These are phyloP conservation scores for Cryptococcus sp. DNA, from an alignment of 1,284 basidiomycete genomes.

Conservation along the genomic window DNA sequence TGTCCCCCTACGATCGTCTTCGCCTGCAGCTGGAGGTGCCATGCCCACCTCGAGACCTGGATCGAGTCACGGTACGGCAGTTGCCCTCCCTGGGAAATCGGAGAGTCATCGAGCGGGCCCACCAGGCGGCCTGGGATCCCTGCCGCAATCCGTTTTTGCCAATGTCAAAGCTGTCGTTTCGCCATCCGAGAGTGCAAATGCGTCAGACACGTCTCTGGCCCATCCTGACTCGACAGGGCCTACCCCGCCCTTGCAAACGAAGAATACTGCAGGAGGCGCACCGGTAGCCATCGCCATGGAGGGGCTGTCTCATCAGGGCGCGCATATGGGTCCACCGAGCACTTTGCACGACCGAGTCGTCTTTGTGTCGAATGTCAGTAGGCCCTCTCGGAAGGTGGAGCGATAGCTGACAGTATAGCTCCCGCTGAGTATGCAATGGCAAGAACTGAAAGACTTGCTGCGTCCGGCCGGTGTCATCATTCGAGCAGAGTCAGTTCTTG, in stretches of 20 bases:
- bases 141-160: conserved; percentile 23
- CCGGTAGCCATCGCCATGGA: conserved; percentile 22
- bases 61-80: not conserved
- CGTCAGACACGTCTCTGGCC: not conserved
- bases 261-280: not conserved
- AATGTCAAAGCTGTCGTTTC: conserved; percentile 16
- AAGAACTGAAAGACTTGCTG: conserved; percentile 90
- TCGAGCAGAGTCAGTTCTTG: conserved; percentile 59
- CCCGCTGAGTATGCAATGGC: conserved; percentile 97
- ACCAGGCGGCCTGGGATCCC: conserved; percentile 20
- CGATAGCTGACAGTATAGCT: no score
- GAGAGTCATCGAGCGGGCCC: conserved; percentile 15
- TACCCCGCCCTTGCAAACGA: not conserved
- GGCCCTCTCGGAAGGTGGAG: not conserved
- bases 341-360: conserved; percentile 53
- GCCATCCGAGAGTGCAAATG: conserved; percentile 2
- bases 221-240: not conserved
- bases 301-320: conserved; percentile 31
- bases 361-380: conserved; percentile 59
- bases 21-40: not conserved
- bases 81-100: not conserved
- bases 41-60: not conserved
- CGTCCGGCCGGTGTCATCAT: conserved; percentile 79
- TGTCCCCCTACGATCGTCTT: not conserved
- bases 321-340: conserved; percentile 33